These are phyloP conservation scores for Lachancea nothofagi DNA, from an alignment of 805 yeast genomes.

Conservation along the genomic window DNA sequence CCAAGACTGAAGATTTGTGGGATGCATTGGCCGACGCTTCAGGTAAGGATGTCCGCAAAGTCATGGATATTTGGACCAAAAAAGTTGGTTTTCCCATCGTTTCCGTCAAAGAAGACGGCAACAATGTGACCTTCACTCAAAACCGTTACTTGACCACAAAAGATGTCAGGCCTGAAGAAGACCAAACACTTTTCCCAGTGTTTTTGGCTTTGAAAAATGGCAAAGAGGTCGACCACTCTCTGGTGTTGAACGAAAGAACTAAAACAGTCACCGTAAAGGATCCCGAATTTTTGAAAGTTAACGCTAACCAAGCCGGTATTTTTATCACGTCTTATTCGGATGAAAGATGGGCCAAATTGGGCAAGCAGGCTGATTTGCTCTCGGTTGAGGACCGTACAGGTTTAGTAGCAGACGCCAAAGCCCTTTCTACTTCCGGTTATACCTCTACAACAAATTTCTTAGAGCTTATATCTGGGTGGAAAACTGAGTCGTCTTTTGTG, in stretches of 20 bases:
- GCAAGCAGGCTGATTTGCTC: conserved; percentile 50
- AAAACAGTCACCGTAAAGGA: conserved; percentile 40
- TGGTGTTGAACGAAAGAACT: conserved; percentile 49
- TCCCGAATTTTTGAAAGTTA: conserved; percentile 56
- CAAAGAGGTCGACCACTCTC: conserved; percentile 54
- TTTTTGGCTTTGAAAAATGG: conserved; percentile 58
- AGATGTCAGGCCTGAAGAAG: conserved; percentile 72
- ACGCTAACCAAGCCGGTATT: conserved; percentile 69
- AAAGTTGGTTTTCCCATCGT: conserved; percentile 75
- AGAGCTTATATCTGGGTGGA: conserved; percentile 55
- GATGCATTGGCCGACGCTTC: conserved; percentile 60
- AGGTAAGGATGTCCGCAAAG: conserved; percentile 64
- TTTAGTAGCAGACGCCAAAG: conserved; percentile 71
- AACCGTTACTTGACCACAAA: conserved; percentile 72
- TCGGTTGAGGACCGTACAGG: conserved; percentile 76
- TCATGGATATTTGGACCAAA: conserved; percentile 78
- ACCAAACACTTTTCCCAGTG: conserved; percentile 62
- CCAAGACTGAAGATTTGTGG: conserved; percentile 75
- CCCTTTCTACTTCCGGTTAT: conserved; percentile 66
- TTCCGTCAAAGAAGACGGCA: conserved; percentile 53
- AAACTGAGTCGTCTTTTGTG: conserved; percentile 52
- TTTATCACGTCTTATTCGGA: conserved; percentile 68
- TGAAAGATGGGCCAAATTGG: conserved; percentile 64
- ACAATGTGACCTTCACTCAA: conserved; percentile 54
- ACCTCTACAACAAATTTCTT: conserved; percentile 58